These are phyloP conservation scores for Alternaria panax DNA, from an alignment of 2,329 filamentous ascomycete species.

Conservation along the genomic window DNA sequence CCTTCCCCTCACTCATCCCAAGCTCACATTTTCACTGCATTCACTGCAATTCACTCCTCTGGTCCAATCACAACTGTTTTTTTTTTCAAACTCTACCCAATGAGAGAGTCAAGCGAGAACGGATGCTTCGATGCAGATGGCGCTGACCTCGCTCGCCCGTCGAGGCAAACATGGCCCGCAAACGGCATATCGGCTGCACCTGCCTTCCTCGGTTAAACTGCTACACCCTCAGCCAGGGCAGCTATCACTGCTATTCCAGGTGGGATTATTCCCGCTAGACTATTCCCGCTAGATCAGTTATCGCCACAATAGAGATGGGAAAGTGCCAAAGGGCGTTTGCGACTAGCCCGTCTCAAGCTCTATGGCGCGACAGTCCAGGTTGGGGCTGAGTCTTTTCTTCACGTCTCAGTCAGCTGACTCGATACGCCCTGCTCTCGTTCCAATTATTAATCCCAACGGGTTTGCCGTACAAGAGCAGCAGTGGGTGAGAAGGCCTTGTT, in stretches of 20 bases:
- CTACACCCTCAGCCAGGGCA: neutral
- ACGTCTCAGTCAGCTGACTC: neutral
- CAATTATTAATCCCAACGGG: neutral
- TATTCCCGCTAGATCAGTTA: constrained; percentile 5
- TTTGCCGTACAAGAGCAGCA: neutral
- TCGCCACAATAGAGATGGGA: constrained; percentile 7
- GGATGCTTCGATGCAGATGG: neutral
- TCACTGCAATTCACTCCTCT: neutral
- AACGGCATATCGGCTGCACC: constrained; percentile 3
- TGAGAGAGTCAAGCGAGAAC: neutral
- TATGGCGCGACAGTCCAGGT: neutral
- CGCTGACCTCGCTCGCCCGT: neutral
- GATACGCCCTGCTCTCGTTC: neutral
- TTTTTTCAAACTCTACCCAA: neutral
- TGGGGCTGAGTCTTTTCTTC: neutral
- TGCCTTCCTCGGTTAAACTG: constrained; percentile 7
- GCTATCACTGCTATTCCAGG: constrained; percentile 8
- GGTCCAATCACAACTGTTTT: neutral
- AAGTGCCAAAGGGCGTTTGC: constrained; percentile 4
- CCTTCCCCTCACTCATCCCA: neutral
- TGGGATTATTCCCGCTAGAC: constrained; percentile 5
- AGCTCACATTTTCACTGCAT: neutral
- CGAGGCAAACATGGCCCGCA: neutral
- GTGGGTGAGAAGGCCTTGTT: neutral
- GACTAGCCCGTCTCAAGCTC: constrained; percentile 7